Evolutionary conservation across 805 yeast genomes (phyloP).

Genomic region (Suhomyces emberorum): DNA sequence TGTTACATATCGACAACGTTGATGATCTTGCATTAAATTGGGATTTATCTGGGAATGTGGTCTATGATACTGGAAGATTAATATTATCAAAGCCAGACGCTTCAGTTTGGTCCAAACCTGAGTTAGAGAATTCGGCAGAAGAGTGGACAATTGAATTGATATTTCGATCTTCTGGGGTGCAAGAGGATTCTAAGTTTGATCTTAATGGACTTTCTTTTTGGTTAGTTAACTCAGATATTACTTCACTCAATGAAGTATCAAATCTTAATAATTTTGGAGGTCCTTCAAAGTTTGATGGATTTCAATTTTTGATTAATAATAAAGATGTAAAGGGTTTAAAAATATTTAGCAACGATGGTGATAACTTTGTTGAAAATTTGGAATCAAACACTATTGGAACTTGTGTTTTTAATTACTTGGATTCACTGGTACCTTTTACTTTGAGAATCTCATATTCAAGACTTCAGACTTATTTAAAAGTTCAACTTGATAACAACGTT

Average conservation of each 20-base stretch:
- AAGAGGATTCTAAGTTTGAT: conserved; percentile 18
- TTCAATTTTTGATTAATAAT: conserved; percentile 57
- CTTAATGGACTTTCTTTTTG: conserved; percentile 59
- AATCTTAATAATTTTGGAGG: conserved; percentile 46
- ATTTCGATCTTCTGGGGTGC: conserved; percentile 56
- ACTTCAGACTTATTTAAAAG: conserved; percentile 45
- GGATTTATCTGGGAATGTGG: conserved; percentile 26
- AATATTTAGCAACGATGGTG: conserved; percentile 60
- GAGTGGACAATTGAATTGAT: conserved; percentile 61
- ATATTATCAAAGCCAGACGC: conserved; percentile 38
- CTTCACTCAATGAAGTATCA: conserved; percentile 13
- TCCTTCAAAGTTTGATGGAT: conserved; percentile 58
- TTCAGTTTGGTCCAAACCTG: conserved; percentile 40
- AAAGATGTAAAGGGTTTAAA: conserved; percentile 49
- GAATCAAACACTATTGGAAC: conserved; percentile 45
- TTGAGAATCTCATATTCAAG: conserved; percentile 60
- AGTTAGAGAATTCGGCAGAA: conserved; percentile 19
- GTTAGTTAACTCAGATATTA: conserved; percentile 36
- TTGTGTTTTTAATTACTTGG: conserved; percentile 59
- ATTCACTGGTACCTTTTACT: conserved; percentile 67
- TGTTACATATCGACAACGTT: conserved; percentile 22
- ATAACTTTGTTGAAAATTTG: conserved; percentile 29
- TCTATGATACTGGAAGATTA: conserved; percentile 51
- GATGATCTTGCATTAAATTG: conserved; percentile 27
- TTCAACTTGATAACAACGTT: conserved; percentile 70